These are phyloP conservation scores for Aspergillus ochraceus DNA, from an alignment of 2,329 filamentous ascomycete species.

Conservation along the genomic window DNA sequence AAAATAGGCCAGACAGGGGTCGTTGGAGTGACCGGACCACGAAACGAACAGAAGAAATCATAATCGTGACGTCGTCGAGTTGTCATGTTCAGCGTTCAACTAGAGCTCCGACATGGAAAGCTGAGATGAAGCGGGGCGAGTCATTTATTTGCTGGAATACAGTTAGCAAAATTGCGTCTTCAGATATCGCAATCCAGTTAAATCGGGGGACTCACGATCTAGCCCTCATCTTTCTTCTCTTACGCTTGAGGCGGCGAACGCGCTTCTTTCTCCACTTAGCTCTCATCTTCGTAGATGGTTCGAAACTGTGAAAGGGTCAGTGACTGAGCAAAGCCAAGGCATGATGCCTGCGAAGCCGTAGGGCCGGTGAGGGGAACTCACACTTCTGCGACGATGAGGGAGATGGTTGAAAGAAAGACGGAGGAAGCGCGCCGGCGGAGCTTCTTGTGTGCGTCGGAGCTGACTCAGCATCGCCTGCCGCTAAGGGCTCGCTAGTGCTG, in stretches of 20 bases:
- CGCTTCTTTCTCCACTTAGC: slow-evolving; percentile 99
- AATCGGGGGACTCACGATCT: slow-evolving; percentile 70
- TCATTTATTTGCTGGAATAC: slow-evolving; percentile 64
- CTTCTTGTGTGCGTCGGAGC: slow-evolving; percentile 43
- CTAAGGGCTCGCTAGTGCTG: slow-evolving; percentile 33
- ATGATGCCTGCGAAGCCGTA: slow-evolving; percentile 2
- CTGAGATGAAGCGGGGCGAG: slow-evolving; percentile 58
- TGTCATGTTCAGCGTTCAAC: slow-evolving; percentile 43
- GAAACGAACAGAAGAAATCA: slow-evolving; percentile 30
- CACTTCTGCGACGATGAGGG: slow-evolving; percentile 47
- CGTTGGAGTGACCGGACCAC: slow-evolving; percentile 26
- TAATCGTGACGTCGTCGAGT: slow-evolving; percentile 32
- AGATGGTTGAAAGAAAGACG: slow-evolving; percentile 45
- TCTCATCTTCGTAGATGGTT: slow-evolving; percentile 64
- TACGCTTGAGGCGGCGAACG: slow-evolving; percentile 97
- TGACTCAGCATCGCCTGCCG: slow-evolving; percentile 36
- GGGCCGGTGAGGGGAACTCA: slow-evolving; percentile 26
- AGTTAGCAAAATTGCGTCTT: slow-evolving; percentile 21
- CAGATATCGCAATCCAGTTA: not conserved
- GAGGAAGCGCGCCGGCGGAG: slow-evolving; percentile 30
- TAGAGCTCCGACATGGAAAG: slow-evolving; percentile 36
- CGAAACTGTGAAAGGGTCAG: slow-evolving; percentile 25
- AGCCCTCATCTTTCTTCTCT: slow-evolving; percentile 99
- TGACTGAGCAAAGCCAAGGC: slow-evolving; percentile 6
- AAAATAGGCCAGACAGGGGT: slow-evolving; percentile 23